phyloP scores from a whole-genome alignment of 139 green algal genomes.

The Choricystis sp. region DNA sequence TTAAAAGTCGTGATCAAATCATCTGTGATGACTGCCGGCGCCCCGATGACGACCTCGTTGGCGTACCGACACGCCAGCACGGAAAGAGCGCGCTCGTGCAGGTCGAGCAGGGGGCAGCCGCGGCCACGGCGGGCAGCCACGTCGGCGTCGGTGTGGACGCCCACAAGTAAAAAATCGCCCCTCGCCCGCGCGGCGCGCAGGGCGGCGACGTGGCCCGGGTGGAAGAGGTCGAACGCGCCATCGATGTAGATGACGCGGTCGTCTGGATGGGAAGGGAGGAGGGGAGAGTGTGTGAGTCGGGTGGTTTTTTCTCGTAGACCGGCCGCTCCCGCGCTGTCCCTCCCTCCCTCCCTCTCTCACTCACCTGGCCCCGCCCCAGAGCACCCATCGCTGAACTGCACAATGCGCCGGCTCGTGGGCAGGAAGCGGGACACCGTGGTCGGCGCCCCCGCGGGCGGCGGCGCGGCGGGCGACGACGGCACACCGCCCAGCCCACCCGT shows the following conservation, averaged over 20 bases:
- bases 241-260: constrained; percentile 93
- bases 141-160: constrained; percentile 86
- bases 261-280: constrained; percentile 23
- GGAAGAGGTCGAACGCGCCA: constrained; percentile 96
- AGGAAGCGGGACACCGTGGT: constrained; percentile 61
- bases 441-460: constrained; percentile 14
- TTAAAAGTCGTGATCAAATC: constrained; percentile 94
- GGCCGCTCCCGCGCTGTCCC: too few species aligned
- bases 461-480: not conserved
- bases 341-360: too few species aligned
- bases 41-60: constrained; percentile 89
- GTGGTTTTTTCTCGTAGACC: too few species aligned
- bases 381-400: constrained; percentile 31
- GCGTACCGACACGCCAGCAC: constrained; percentile 92
- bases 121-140: constrained; percentile 51
- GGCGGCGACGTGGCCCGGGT: constrained; percentile 85
- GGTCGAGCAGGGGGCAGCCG: constrained; percentile 94
- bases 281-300: too few species aligned
- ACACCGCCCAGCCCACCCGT: not conserved
- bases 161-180: constrained; percentile 94
- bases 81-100: constrained; percentile 86
- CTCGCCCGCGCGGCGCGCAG: constrained; percentile 57
- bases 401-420: constrained; percentile 78
- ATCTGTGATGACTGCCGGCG: constrained; percentile 44
- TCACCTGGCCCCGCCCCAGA: too few species aligned